Evolutionary conservation across 345 rosid genomes (phyloP), one percentile per base, ranked within the genome.

Genomic region (Moricandia arvensis): DNA sequence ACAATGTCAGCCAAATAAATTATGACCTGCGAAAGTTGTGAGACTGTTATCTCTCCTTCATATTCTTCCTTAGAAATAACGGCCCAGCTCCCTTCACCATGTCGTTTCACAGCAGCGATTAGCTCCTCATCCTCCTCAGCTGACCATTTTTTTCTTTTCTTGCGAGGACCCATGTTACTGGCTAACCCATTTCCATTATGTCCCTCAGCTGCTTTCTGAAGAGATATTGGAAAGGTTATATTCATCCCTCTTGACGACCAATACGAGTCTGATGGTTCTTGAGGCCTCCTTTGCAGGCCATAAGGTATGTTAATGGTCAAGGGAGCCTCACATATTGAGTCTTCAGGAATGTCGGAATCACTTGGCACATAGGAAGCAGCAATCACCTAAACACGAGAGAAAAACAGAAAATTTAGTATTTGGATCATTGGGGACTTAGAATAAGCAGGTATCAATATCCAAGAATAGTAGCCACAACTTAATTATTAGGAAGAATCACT

Each of bases 11-110:
- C 31, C 21, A 57, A 73, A 53, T 51, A 49, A 67, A 62, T 13
- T 41, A 75, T 63, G 80, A 91, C 99, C 97, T 92, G 97, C 62
- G 93, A 84, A 30, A 95, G 87, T 80, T 95, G 99, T 45, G 89
- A 27, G 80, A 97, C 80, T 69, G 86, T 90, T 81, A 96, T 87
- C 71, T 85, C 90, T 75, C 92, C 87, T 72, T 78, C 87, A 77
- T 83, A 88, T 65, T 88, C 85, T 72, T 85, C 85, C 80, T 80
- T 80, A 43, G 86, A 69, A 45, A 95, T 95, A 77, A 68, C 81
- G 51, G 89, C 89, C 99, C 99, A 95, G 84, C 86, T 95, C 66
- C 96, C 96, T 82, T 85, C 97, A 71, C 99, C 99, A 75, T 66
- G 78, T 86, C 88, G 89, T 63, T 85, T 72, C 74, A 92, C 97